Conservation (phyloP, 495 filamentous ascomycete genomes). For the Talaromyces borbonicus region DNA sequence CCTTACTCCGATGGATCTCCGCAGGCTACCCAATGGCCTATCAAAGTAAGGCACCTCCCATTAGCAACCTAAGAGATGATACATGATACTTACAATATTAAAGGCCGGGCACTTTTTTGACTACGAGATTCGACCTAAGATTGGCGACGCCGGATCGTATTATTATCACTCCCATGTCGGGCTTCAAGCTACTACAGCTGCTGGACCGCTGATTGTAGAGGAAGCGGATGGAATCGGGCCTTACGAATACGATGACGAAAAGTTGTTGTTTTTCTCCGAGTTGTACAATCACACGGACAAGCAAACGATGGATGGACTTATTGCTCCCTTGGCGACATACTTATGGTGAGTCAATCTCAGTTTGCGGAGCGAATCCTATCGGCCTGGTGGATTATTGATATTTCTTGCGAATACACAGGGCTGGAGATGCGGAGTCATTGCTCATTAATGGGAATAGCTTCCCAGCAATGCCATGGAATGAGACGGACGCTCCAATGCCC, state of each 20-base stretch:
- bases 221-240: slow-evolving; percentile 29
- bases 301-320: slow-evolving; percentile 31
- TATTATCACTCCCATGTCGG: slow-evolving; percentile 53
- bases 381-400: no score
- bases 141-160: slow-evolving; percentile 44
- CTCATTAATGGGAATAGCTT: slow-evolving; percentile 35
- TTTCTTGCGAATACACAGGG: slow-evolving; percentile 16
- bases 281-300: slow-evolving; percentile 36
- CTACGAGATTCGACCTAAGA: slow-evolving; percentile 43
- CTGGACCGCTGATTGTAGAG: slow-evolving; percentile 45
- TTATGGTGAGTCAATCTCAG: background rate
- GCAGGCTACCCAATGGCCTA: slow-evolving; percentile 46
- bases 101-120: slow-evolving; percentile 44
- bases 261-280: slow-evolving; percentile 42
- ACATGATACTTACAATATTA: background rate
- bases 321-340: slow-evolving; percentile 18
- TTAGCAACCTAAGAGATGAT: background rate
- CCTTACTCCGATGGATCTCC: slow-evolving; percentile 49
- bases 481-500: slow-evolving; percentile 7
- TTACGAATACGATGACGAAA: slow-evolving; percentile 46
- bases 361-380: no score
- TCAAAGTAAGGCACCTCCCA: slow-evolving; percentile 27
- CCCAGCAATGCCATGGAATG: slow-evolving; percentile 18
- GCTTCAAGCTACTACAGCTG: slow-evolving; percentile 43
- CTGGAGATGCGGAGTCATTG: slow-evolving; percentile 39